Evolutionary conservation across 805 yeast genomes (phyloP), one percentile per base, ranked within the genome.

Genomic region (Candida chilensis): DNA sequence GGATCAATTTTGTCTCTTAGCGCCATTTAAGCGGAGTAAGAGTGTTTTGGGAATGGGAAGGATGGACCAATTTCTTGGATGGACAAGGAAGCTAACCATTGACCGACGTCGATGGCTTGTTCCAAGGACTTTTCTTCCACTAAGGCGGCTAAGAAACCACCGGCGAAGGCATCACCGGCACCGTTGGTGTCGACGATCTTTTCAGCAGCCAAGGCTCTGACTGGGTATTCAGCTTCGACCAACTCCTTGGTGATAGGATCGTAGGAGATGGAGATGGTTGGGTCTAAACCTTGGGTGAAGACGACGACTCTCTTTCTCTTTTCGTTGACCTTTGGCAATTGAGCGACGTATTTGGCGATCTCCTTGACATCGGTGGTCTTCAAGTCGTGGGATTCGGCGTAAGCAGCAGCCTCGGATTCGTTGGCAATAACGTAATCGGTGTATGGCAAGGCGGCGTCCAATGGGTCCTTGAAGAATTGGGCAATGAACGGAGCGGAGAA

Each of bases 101-200:
- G 97, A 41, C 96, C 97, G 57, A 78, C 72, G 45, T 80, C 85
- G 38, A 90, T 69, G 25, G 77, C 65, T 41, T 70, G 65, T 16
- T 61, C 62, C 34, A 86, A 52, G 17, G 70, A 44, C 54, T 81
- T 75, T 40, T 78, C 85, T 57, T 78, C 63, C 33, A 86, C 94
- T 42, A 88, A 63, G 35, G 88, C 92, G 37, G 95, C 95, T 40
- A 87, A 60, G 58, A 90, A 88, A 35, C 97, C 97, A 48, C 92
- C 94, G 33, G 96, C 97, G 52, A 90, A 90, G 10, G 96, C 96
- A 54, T 90, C 96, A 59, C 97, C 97, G 28, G 97, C 97, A 66
- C 98, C 98, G 65, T 90, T 92, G 50, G 97, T 85, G 67, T 92
- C 99, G 35, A 71, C 78, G 37, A 92, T 71, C 58, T 79, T 68